Percentiles rank a stretch among this genome's conserved stretches.
phyloP scores from a whole-genome alignment of 495 filamentous ascomycete genomes.

The Neurospora cerealis region DNA sequence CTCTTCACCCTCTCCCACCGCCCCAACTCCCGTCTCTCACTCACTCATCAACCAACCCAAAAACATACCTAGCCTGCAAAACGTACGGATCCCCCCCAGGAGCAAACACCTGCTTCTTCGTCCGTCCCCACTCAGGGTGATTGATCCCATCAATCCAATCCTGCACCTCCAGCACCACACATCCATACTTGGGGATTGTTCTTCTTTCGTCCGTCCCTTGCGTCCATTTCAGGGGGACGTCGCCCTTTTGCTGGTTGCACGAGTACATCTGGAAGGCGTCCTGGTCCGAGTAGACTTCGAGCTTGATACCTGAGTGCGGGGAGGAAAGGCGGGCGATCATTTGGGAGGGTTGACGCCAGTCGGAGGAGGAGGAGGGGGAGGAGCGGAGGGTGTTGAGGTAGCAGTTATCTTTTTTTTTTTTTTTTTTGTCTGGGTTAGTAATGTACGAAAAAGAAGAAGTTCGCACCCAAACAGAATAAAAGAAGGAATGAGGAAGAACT shows the following conservation, averaged over 20 bases:
- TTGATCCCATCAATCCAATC: conserved; percentile 79
- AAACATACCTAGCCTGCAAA: conserved; percentile 51
- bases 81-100: conserved; percentile 53
- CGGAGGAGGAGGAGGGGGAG: conserved; percentile 11
- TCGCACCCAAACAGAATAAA: not conserved
- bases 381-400: conserved; percentile 34
- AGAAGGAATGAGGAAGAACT: conserved; percentile 11
- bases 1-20: not conserved
- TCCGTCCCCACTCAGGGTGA: conserved; percentile 64
- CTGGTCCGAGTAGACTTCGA: conserved; percentile 68
- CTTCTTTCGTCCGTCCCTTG: conserved; percentile 45
- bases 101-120: conserved; percentile 50
- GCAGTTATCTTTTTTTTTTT: conserved; percentile 34
- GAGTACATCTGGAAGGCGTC: conserved; percentile 70
- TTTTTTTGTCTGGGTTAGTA: too few relatives aligned
- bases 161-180: conserved; percentile 58
- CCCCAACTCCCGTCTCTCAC: not conserved
- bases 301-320: conserved; percentile 58
- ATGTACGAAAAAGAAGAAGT: not conserved
- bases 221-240: conserved; percentile 49
- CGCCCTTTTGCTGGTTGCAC: conserved; percentile 64
- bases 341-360: conserved; percentile 41
- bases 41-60: not conserved
- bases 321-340: conserved; percentile 54
- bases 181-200: conserved; percentile 57